Evolutionary conservation across 208 protist genomes (phyloP).

Genomic region (Trypanosoma congolense): DNA sequence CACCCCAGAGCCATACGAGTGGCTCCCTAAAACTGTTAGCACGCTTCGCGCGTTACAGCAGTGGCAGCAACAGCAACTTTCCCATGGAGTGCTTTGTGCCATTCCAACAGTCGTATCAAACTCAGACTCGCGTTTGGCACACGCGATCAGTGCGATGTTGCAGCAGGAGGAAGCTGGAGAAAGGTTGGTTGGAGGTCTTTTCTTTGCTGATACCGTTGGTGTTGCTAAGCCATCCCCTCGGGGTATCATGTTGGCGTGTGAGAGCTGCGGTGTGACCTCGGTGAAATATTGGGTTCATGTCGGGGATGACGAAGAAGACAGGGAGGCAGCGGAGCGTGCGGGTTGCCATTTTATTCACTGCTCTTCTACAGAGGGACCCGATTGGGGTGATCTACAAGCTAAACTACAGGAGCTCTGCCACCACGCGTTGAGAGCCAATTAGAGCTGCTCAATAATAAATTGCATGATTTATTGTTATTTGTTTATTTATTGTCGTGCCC

Average conservation of each 20-base stretch:
- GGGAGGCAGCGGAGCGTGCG: slow-evolving; percentile 32
- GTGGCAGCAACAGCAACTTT: slow-evolving; percentile 23
- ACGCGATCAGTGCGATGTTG: slow-evolving; percentile 11
- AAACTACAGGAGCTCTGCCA: slow-evolving; percentile 26
- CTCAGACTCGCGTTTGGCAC: slow-evolving; percentile 5
- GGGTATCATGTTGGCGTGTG: slow-evolving; percentile 32
- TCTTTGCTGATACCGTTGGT: slow-evolving; percentile 36
- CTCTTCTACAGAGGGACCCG: slow-evolving; percentile 28
- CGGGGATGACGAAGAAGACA: slow-evolving; percentile 55
- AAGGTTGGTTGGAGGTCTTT: slow-evolving; percentile 25
- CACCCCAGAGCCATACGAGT: slow-evolving; percentile 40
- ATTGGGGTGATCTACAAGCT: slow-evolving; percentile 36
- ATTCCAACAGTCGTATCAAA: slow-evolving; percentile 18
- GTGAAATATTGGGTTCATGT: slow-evolving; percentile 51
- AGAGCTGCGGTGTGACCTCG: slow-evolving; percentile 9
- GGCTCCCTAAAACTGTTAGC: slow-evolving; percentile 40
- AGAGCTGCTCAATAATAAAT: not conserved
- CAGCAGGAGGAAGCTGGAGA: slow-evolving; percentile 1
- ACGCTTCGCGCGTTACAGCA: slow-evolving; percentile 35
- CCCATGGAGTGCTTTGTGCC: slow-evolving; percentile 1
- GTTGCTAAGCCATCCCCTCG: slow-evolving; percentile 58
- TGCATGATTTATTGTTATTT: not conserved
- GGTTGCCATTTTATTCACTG: slow-evolving; percentile 55
- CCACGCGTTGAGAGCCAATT: not conserved
- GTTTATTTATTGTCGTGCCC: not conserved